These are phyloP conservation scores for Aspergillus eucalypticola DNA, from an alignment of 2,329 filamentous ascomycete species.

Conservation along the genomic window DNA sequence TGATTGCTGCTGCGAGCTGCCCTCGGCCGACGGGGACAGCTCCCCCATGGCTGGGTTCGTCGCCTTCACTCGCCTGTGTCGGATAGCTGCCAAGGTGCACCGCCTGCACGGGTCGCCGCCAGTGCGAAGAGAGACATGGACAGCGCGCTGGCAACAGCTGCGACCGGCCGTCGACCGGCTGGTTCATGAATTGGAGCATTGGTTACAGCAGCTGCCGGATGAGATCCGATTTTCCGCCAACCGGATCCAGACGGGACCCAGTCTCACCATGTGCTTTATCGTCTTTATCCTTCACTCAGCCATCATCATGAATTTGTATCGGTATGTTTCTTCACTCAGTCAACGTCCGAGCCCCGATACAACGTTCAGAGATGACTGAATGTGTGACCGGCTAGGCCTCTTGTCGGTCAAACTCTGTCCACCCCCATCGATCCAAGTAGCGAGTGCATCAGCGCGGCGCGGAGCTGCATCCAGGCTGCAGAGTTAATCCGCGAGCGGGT, in stretches of 20 bases:
- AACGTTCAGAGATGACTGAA: too few species aligned
- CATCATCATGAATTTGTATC: not conserved
- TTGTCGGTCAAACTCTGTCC: too few species aligned
- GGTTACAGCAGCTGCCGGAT: not conserved
- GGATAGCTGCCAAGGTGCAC: not conserved
- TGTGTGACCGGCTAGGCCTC: too few species aligned
- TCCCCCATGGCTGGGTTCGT: conserved; percentile 1
- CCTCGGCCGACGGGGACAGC: not conserved
- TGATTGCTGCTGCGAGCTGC: conserved; percentile 5
- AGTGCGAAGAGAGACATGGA: not conserved
- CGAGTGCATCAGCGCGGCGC: conserved; percentile 2
- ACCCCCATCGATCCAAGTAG: not conserved
- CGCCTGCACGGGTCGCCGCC: not conserved
- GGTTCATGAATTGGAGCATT: not conserved
- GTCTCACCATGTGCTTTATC: conserved; percentile 1
- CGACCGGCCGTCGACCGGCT: not conserved
- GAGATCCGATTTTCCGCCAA: conserved; percentile 1
- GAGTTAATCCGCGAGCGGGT: conserved; percentile 5
- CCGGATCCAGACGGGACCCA: not conserved
- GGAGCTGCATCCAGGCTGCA: conserved; percentile 3
- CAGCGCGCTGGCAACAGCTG: not conserved
- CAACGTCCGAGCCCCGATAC: too few species aligned
- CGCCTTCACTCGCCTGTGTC: conserved; percentile 1
- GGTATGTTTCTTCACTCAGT: not conserved
- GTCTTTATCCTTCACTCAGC: not conserved